Base-by-base conservation (phyloP, 2,329 filamentous ascomycete species). In the Basipetospora chlamydospora region DNA sequence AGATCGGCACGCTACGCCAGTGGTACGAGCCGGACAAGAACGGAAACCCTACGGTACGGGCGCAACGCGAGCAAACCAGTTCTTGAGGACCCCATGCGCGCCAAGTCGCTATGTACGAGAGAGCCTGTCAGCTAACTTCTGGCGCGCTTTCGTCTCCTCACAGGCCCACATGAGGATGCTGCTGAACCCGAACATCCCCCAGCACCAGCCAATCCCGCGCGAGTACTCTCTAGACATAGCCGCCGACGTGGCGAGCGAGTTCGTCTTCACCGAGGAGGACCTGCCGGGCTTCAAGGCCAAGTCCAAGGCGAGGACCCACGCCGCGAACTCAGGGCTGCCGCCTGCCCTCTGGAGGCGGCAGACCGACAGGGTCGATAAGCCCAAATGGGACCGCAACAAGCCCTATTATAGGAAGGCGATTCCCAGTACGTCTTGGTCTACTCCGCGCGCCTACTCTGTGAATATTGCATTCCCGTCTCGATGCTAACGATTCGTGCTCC, bases 141-240 rank as follows among this genome's bases (percentile, higher is more conserved):
- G n/a, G n/a, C n/a, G n/a, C n/a, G n/a, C n/a, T n/a, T n/a, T 21
- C 21, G 23, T n/a, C 10, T 33, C 26, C 32, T 26, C 18, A 11
- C 56, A 64, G 52, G 55, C 59, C 41, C 63, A 63, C 40, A 58
- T 69, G 43, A 58, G 78, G 53, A 80, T 93, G 60, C 70, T 85
- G 43, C 66, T 94, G 29, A 64, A 68, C 48, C 66, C 67, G 16
- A 67, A 75, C 35, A 64, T 79, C 35, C 63, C 71, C 6, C 67
- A 75, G 43, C 85, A 93, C 52, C 70, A 79, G 46, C 61, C 68
- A 5, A 66, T 95, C n/a, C 86, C 87, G 9, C 84, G 84, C 50
- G 85, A 93, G 50, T 98, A 95, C 58, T 73, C 84, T 45, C 62
- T 96, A 40, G 77, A 85, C 32, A 67, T 85, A 32, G 64, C 67